A percentile compares a stretch with the other conserved stretches of the same genome.
Evolutionary conservation across 176 grass and related monocot genomes (phyloP).

Genomic region (Cymbopogon citratus): DNA sequence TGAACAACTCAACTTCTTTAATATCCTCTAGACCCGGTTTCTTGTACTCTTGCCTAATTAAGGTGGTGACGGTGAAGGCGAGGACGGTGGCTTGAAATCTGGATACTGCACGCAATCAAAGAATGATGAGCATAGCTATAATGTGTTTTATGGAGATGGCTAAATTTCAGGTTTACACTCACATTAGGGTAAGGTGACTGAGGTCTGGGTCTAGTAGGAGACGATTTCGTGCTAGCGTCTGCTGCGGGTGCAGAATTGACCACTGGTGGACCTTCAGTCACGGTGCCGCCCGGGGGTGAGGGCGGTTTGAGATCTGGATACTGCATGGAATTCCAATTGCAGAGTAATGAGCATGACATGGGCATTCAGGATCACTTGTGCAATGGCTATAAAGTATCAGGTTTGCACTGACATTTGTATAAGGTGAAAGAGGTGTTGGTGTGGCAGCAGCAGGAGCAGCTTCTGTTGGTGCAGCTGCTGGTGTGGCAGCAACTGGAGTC

Average conservation of each 20-base stretch:
- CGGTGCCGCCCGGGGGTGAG: slow-evolving; percentile 34
- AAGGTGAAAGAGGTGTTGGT: slow-evolving; percentile 69
- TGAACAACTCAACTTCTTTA: slow-evolving; percentile 22
- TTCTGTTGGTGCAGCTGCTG: neutral
- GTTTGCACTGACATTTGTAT: slow-evolving; percentile 57
- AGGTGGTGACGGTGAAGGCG: slow-evolving; percentile 67
- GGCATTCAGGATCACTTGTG: neutral
- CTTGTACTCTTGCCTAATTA: slow-evolving; percentile 32
- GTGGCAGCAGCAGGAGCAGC: neutral
- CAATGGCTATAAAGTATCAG: neutral
- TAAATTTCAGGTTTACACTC: slow-evolving; percentile 22
- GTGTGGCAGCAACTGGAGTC: neutral
- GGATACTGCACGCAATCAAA: slow-evolving; percentile 58
- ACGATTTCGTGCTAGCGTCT: slow-evolving; percentile 36
- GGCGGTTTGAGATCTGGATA: slow-evolving; percentile 89
- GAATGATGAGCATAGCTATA: slow-evolving; percentile 1
- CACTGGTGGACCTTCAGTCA: slow-evolving; percentile 16
- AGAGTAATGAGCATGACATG: slow-evolving; percentile 21
- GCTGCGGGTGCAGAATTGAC: slow-evolving; percentile 26
- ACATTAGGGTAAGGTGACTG: slow-evolving; percentile 85
- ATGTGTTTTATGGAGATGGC: neutral
- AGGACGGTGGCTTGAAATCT: slow-evolving; percentile 88
- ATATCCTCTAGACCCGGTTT: slow-evolving; percentile 17
- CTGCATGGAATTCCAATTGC: slow-evolving; percentile 37
- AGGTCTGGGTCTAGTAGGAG: slow-evolving; percentile 34